phyloP scores from a whole-genome alignment of 495 filamentous ascomycete genomes.

The Xylaria curta region DNA sequence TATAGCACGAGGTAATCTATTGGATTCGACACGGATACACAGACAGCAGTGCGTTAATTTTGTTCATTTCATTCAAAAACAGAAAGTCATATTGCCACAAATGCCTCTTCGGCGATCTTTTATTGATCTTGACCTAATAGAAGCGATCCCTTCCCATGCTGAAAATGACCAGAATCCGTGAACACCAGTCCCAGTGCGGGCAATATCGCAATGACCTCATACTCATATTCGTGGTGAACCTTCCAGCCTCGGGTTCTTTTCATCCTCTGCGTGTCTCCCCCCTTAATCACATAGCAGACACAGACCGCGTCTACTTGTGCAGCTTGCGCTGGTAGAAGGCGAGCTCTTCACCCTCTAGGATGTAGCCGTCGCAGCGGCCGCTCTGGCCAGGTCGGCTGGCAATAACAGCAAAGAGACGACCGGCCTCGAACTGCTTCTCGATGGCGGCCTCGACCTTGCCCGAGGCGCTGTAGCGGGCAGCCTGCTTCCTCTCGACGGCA shows the following conservation, averaged over 20 bases:
- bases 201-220: slow-evolving; percentile 38
- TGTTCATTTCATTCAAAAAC: slow-evolving; percentile 20
- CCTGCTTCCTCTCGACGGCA: slow-evolving; percentile 94
- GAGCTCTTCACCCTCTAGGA: slow-evolving; percentile 98
- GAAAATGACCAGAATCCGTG: slow-evolving; percentile 44
- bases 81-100: slow-evolving; percentile 21
- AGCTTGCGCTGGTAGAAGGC: slow-evolving; percentile 99
- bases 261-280: slow-evolving; percentile 25
- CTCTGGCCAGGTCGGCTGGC: slow-evolving; percentile 94
- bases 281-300: slow-evolving; percentile 23
- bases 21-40: background rate
- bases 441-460: slow-evolving; percentile 93
- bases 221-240: slow-evolving; percentile 28
- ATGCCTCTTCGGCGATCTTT: slow-evolving; percentile 40
- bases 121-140: slow-evolving; percentile 44
- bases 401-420: slow-evolving; percentile 92
- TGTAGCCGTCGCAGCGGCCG: slow-evolving; percentile 94
- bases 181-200: slow-evolving; percentile 45
- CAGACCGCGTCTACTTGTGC: slow-evolving; percentile 77
- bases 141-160: slow-evolving; percentile 43
- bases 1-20: background rate
- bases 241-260: slow-evolving; percentile 22
- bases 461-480: slow-evolving; percentile 73
- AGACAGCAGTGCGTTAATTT: background rate
- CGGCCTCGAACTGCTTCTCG: slow-evolving; percentile 98